Base-by-base conservation (phyloP, 2,329 filamentous ascomycete species). In the Ophiostoma sp. region DNA sequence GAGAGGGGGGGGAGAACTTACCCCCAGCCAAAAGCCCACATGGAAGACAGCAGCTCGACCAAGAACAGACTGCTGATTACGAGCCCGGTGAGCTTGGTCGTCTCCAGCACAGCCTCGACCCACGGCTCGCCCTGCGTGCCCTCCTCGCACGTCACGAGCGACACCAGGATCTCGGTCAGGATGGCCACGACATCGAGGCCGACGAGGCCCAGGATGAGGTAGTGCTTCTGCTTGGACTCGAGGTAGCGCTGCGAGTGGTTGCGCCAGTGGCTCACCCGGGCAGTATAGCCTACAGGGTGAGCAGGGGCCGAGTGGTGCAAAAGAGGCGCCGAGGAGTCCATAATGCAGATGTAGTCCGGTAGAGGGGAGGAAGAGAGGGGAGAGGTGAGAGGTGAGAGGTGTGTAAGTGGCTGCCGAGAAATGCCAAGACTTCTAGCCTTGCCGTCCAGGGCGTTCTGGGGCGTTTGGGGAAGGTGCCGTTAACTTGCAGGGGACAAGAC, bases 31-130 rank as follows among this genome's bases (percentile, higher is more conserved):
- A 89, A 90, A 3, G 86, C 86, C 80, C 87, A 86, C 2, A 90
- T 77, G 39, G 62, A 70, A 2, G 84, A 78, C 11, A 84, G 69
- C 77, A 91, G 77, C 78, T 92, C 90, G 0, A 83, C 74, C 80
- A 91, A 82, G 76, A 92, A 92, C 36, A 90, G 75, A 73, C 83
- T 86, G 70, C 86, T 89, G 76, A 91, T 87, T 1, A 85, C 79
- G 64, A 90, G 77, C 6, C 86, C 85, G 44, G 85, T 78, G 2
- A 82, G 79, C 15, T 83, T 83, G 57, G 91, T 78, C 0, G 76
- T 72, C n/a, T 76, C 73, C 20, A 77, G 77, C 44, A 81, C 76
- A 1, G 74, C 71, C 10, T 74, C 72, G 6, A 83, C 81, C 82
- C 83, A 84, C 0, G 76, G 73, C 74, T 39, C 35, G 33, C 67